These are phyloP conservation scores for Citrus sp. DNA, from an alignment of 345 rosid genomes.

Conservation along the genomic window DNA sequence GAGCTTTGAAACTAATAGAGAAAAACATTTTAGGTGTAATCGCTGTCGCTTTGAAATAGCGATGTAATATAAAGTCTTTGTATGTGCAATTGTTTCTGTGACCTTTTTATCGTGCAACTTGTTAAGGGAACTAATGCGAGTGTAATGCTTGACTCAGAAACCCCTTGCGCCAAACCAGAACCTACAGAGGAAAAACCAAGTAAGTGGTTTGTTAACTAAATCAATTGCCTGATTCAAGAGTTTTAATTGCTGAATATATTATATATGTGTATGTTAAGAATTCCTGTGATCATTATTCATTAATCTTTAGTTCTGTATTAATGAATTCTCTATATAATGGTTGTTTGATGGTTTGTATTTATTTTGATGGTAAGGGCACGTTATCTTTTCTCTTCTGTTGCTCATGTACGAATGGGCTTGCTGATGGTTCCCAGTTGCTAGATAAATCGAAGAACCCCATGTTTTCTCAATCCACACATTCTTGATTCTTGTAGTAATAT, in stretches of 20 bases:
- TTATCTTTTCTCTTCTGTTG: neutral
- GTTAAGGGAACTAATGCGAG: constrained; percentile 13
- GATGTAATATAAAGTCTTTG: neutral
- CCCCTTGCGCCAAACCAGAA: constrained; percentile 62
- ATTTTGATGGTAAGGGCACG: neutral
- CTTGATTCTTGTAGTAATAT: neutral
- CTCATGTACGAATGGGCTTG: neutral
- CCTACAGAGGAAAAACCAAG: constrained; percentile 38
- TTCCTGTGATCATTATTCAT: neutral
- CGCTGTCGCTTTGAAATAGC: neutral
- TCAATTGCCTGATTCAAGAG: neutral
- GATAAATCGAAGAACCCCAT: neutral
- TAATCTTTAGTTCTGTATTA: neutral
- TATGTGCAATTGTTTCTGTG: neutral
- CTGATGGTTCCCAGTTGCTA: neutral
- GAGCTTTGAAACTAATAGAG: neutral
- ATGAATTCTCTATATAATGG: neutral
- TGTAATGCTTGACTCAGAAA: constrained; percentile 50
- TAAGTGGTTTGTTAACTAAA: constrained; percentile 22
- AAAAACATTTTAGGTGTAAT: neutral
- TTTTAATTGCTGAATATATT: neutral
- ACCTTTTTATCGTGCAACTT: neutral
- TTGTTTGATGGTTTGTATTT: neutral
- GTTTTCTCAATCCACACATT: neutral
- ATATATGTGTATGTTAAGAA: neutral